phyloP scores from a whole-genome alignment of 2,329 filamentous ascomycete species.

The Fusarium sp. region DNA sequence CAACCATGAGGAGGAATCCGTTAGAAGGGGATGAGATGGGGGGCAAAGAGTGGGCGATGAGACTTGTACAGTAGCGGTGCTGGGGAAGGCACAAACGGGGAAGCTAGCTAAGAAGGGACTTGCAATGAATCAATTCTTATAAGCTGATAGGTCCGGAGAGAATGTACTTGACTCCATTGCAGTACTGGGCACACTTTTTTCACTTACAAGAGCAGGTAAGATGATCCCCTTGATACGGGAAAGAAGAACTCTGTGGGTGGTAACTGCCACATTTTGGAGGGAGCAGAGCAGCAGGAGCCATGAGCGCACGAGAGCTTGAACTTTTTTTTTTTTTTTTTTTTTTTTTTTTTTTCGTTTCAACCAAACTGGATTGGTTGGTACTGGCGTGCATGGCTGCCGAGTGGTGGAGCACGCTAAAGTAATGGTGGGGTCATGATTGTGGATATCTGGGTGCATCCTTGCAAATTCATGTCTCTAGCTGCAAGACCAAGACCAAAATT shows the following conservation, averaged over 20 bases:
- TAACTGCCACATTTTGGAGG: slow-evolving; percentile 26
- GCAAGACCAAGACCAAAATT: slow-evolving; percentile 30
- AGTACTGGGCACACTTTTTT: slow-evolving; percentile 6
- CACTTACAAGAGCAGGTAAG: slow-evolving; percentile 32
- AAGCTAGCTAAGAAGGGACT: slow-evolving; percentile 40
- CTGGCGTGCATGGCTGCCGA: slow-evolving; percentile 52
- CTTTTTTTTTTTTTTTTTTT: slow-evolving; percentile 50
- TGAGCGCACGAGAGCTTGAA: slow-evolving; percentile 53
- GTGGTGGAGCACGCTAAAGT: slow-evolving; percentile 50
- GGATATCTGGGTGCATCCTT: slow-evolving; percentile 39
- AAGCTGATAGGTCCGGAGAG: slow-evolving; percentile 40
- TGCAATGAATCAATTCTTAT: slow-evolving; percentile 45
- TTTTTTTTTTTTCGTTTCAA: slow-evolving; percentile 46
- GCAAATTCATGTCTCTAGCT: slow-evolving; percentile 32
- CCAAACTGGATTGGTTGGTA: slow-evolving; percentile 51
- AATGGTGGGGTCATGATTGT: slow-evolving; percentile 47
- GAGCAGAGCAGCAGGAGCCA: slow-evolving; percentile 9
- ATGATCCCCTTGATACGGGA: slow-evolving; percentile 27
- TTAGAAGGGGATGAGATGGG: slow-evolving; percentile 37
- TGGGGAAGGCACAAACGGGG: slow-evolving; percentile 40
- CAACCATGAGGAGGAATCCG: slow-evolving; percentile 22
- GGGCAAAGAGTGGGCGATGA: slow-evolving; percentile 42
- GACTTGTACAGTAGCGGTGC: slow-evolving; percentile 26
- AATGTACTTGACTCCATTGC: slow-evolving; percentile 29
- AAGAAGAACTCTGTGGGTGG: slow-evolving; percentile 22